Evolutionary conservation across 1,284 basidiomycete genomes (phyloP).

Genomic region (Ustilago xerochloae): DNA sequence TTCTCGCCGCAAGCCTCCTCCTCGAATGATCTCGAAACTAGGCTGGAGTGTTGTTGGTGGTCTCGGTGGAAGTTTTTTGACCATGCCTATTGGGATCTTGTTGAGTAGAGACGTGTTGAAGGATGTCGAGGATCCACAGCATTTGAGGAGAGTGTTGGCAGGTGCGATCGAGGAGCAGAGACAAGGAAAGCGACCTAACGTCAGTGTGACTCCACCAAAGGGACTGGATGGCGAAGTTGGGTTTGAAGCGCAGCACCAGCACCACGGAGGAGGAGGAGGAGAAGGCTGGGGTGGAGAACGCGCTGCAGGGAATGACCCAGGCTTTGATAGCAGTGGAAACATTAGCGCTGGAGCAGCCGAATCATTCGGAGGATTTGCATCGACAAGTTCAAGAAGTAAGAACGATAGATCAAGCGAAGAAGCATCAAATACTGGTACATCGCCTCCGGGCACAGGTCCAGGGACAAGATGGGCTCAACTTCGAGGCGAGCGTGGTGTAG

Average conservation of each 20-base stretch:
- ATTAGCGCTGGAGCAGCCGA: too few relatives aligned
- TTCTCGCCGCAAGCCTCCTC: slow-evolving; percentile 29
- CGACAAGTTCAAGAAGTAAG: not conserved
- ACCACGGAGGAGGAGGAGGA: slow-evolving; percentile 12
- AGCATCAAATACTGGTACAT: not conserved
- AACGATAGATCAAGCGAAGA: not conserved
- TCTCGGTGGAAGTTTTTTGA: slow-evolving; percentile 33
- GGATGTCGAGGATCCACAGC: slow-evolving; percentile 52
- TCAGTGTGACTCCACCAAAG: slow-evolving; percentile 35
- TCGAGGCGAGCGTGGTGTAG: slow-evolving; percentile 39
- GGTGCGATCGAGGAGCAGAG: slow-evolving; percentile 42
- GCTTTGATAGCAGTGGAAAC: slow-evolving; percentile 4
- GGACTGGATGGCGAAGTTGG: slow-evolving; percentile 36
- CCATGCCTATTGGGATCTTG: slow-evolving; percentile 39
- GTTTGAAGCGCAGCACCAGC: slow-evolving; percentile 8
- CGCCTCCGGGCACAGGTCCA: slow-evolving; percentile 31
- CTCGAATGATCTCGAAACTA: slow-evolving; percentile 15
- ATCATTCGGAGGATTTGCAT: too few relatives aligned
- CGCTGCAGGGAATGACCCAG: slow-evolving; percentile 9
- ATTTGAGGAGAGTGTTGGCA: slow-evolving; percentile 33
- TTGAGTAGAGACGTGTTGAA: slow-evolving; percentile 19
- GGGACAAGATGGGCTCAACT: slow-evolving; percentile 50
- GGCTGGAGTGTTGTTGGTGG: slow-evolving; percentile 37
- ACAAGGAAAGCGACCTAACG: slow-evolving; percentile 23
- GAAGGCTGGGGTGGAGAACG: slow-evolving; percentile 30